Evolutionary conservation across 2,329 filamentous ascomycete species (phyloP), one percentile per base, ranked within the genome.

Genomic region (Fusarium staphyleae): DNA sequence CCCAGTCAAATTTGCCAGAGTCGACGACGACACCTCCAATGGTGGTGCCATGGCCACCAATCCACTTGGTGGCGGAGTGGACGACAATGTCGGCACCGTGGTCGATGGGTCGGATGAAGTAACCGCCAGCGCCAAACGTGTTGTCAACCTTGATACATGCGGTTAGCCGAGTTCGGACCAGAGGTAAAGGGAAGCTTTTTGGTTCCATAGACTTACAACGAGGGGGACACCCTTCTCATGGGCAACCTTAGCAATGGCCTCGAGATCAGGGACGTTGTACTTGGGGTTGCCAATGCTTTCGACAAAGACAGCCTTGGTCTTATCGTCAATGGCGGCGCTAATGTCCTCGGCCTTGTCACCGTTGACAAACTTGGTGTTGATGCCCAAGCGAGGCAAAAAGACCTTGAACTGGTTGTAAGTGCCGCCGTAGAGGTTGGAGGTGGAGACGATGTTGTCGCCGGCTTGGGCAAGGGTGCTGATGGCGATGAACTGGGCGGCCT

Each of bases 361-460:
- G 48, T 87, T 81, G 68, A 96, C 83, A 67, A 97, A 97, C 78
- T 93, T 96, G 69, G 91, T 95, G 34, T 80, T 80, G 70, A 98
- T 92, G 57, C 93, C 93, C 37, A 96, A 77, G n/a, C 93, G 86
- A 6, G 91, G 89, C 49, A 97, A 81, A 63, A 91, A 83, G 37
- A 97, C 92, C 78, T 97, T 97, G 78, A 97, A 86, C 79, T 97
- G 93, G 78, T 98, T 97, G 81, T 96, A 97, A 13, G 93, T 97
- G 72, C 93, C 93, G 62, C 93, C 93, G 76, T 97, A 96, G 51
- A 97, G 80, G 76, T 96, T 96, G 43, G 88, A 87, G 6, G 93
- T 96, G 11, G 91, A 88, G 44, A 97, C 84, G 66, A 97, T 96
- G 79, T 97, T 97, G 80, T 97, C 93, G 40, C 93, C 93, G 0